A percentile compares a stretch with the other conserved stretches of the same genome.
Evolutionary conservation across 148 eudicot genomes (phyloP).

Genomic region (Diospyros kaki): DNA sequence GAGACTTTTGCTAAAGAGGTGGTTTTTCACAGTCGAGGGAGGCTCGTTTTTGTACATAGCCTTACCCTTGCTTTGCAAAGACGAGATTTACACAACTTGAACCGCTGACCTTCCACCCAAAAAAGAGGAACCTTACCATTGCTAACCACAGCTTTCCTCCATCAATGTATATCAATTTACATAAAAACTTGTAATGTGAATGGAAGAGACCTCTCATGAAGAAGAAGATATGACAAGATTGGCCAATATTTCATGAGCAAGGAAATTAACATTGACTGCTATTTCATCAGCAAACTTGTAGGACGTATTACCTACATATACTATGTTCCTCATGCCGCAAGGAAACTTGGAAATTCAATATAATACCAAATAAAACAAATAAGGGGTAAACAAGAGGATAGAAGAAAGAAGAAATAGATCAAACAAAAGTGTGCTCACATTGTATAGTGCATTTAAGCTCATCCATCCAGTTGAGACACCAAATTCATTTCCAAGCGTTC

Average conservation of each 20-base stretch:
- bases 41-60: too few relatives aligned
- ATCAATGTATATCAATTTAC: too few relatives aligned
- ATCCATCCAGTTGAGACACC: constrained; percentile 95
- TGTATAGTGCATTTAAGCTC: constrained; percentile 60
- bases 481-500: constrained; percentile 60
- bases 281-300: background rate
- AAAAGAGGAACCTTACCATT: too few relatives aligned
- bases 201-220: background rate
- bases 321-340: background rate
- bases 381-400: too few relatives aligned
- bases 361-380: background rate
- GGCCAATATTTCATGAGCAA: background rate
- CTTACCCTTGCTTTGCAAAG: too few relatives aligned
- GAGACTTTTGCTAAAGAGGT: too few relatives aligned
- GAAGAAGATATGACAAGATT: background rate
- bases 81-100: too few relatives aligned
- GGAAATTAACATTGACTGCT: background rate
- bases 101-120: too few relatives aligned
- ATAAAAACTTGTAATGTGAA: background rate
- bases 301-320: background rate
- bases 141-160: too few relatives aligned
- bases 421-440: constrained; percentile 40
- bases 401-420: background rate
- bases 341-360: background rate
- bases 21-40: too few relatives aligned